Percentiles rank a stretch among this genome's conserved stretches.
These are phyloP conservation scores for Thoreauomyces humboldtii DNA, from an alignment of 192 early-diverging fungal species.

Conservation along the genomic window DNA sequence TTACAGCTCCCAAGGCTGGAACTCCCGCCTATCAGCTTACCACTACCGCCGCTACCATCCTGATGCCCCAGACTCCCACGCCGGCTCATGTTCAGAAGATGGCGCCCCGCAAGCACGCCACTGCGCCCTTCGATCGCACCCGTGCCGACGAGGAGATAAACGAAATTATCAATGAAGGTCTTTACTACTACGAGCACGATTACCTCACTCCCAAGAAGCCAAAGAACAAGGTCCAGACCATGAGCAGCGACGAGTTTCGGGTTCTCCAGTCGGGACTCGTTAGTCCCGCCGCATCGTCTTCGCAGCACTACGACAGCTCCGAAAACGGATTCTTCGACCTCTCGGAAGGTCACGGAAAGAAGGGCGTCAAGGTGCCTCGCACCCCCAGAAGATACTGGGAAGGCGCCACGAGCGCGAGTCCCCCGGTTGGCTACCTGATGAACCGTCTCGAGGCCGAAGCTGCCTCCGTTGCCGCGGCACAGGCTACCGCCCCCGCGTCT, in stretches of 20 bases:
- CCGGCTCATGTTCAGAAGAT: slow-evolving; percentile 28
- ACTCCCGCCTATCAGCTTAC: not conserved
- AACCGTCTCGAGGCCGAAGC: slow-evolving; percentile 16
- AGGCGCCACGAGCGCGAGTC: slow-evolving; percentile 37
- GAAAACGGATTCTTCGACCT: not conserved
- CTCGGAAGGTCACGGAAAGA: not conserved
- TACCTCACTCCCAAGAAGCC: slow-evolving; percentile 20
- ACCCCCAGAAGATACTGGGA: slow-evolving; percentile 37
- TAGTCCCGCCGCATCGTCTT: not conserved
- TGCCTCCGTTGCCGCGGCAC: not conserved
- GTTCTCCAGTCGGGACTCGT: slow-evolving; percentile 7
- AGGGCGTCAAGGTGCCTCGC: not conserved
- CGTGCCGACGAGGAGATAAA: slow-evolving; percentile 76
- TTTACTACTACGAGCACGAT: slow-evolving; percentile 79
- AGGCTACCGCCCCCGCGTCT: not conserved
- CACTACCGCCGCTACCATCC: not conserved
- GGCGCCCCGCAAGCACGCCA: slow-evolving; percentile 52
- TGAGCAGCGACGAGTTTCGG: slow-evolving; percentile 16
- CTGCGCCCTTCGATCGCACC: slow-evolving; percentile 73
- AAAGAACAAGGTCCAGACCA: slow-evolving; percentile 17
- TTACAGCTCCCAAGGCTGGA: not conserved
- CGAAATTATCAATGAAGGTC: slow-evolving; percentile 93
- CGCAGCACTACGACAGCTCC: not conserved
- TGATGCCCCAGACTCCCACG: not conserved
- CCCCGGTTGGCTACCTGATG: slow-evolving; percentile 51